Evolutionary conservation across 2,329 filamentous ascomycete genomes (phyloP).

Genomic region (Neonectria hederae): DNA sequence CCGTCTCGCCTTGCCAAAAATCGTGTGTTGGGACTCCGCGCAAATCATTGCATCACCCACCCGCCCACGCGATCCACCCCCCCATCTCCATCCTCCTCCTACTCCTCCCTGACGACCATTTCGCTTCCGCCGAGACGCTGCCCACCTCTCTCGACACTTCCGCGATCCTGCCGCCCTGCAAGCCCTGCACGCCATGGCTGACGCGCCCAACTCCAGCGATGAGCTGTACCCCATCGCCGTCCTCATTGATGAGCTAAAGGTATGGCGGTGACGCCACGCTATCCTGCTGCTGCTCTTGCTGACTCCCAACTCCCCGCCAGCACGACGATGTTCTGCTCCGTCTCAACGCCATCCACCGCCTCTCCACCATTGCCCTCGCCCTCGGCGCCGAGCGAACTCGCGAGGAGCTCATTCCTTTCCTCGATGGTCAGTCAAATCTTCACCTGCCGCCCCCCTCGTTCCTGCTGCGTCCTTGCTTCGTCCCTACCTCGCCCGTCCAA

Average conservation of each 20-base stretch:
- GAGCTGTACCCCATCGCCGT: slow-evolving; percentile 99
- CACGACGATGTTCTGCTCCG: slow-evolving; percentile 98
- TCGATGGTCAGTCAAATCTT: slow-evolving; percentile 79
- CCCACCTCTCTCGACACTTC: slow-evolving; percentile 40
- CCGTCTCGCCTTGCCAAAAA: slow-evolving; percentile 38
- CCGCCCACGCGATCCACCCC: slow-evolving; percentile 44
- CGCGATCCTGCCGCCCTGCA: slow-evolving; percentile 44
- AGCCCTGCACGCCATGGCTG: slow-evolving; percentile 75
- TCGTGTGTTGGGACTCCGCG: slow-evolving; percentile 44
- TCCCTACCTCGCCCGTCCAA: slow-evolving; percentile 15
- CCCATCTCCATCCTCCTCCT: slow-evolving; percentile 36
- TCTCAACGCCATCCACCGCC: slow-evolving; percentile 96
- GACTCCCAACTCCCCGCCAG: slow-evolving; percentile 58
- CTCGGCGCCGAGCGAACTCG: slow-evolving; percentile 95
- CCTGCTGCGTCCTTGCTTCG: neutral
- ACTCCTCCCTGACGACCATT: slow-evolving; percentile 35
- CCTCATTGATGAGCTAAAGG: slow-evolving; percentile 99
- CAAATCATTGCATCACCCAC: slow-evolving; percentile 48
- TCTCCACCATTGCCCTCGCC: slow-evolving; percentile 97
- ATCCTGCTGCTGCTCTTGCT: slow-evolving; percentile 22
- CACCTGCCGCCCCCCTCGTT: slow-evolving; percentile 31
- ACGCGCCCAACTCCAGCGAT: slow-evolving; percentile 90
- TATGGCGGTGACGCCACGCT: slow-evolving; percentile 56
- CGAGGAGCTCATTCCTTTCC: slow-evolving; percentile 98
- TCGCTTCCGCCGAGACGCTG: slow-evolving; percentile 32